Conservation (phyloP, 306 rosid genomes). For the Prunus mongolica region DNA sequence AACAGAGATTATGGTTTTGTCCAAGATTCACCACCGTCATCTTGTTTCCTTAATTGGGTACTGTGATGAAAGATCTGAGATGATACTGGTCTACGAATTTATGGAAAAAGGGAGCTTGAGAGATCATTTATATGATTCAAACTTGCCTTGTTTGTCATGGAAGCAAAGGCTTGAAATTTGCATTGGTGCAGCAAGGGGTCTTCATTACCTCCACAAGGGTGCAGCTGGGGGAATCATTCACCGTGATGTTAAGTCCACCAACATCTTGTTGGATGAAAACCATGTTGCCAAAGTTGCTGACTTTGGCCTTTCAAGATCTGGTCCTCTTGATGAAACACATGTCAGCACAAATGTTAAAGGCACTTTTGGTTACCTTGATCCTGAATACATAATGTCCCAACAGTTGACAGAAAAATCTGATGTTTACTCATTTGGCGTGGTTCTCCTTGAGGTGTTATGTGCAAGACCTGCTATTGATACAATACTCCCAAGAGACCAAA, state of each 20-base stretch:
- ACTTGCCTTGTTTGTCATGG: slow-evolving; percentile 40
- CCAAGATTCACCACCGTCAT: slow-evolving; percentile 45
- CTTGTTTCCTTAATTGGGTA: slow-evolving; percentile 58
- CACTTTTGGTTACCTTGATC: slow-evolving; percentile 54
- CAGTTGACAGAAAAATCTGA: slow-evolving; percentile 47
- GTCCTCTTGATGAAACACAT: slow-evolving; percentile 38
- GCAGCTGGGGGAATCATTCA: slow-evolving; percentile 52
- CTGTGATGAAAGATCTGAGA: slow-evolving; percentile 48
- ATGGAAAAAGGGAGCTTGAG: slow-evolving; percentile 54
- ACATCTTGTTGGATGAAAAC: slow-evolving; percentile 46
- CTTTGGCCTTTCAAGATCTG: slow-evolving; percentile 48
- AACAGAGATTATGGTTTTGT: slow-evolving; percentile 45
- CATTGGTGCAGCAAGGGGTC: slow-evolving; percentile 50
- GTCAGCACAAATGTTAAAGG: slow-evolving; percentile 53
- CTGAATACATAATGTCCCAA: slow-evolving; percentile 42
- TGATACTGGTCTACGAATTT: slow-evolving; percentile 54
- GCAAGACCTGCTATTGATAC: slow-evolving; percentile 43
- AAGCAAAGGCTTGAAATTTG: slow-evolving; percentile 57
- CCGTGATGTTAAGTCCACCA: slow-evolving; percentile 50
- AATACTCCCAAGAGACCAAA: slow-evolving; percentile 41
- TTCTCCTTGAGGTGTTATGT: slow-evolving; percentile 47
- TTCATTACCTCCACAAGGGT: slow-evolving; percentile 57
- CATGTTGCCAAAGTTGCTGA: slow-evolving; percentile 52
- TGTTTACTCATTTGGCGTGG: slow-evolving; percentile 56
- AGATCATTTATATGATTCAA: slow-evolving; percentile 42